Conservation (phyloP, 2,329 filamentous ascomycete species). For the Gaeumannomyces tritici region DNA sequence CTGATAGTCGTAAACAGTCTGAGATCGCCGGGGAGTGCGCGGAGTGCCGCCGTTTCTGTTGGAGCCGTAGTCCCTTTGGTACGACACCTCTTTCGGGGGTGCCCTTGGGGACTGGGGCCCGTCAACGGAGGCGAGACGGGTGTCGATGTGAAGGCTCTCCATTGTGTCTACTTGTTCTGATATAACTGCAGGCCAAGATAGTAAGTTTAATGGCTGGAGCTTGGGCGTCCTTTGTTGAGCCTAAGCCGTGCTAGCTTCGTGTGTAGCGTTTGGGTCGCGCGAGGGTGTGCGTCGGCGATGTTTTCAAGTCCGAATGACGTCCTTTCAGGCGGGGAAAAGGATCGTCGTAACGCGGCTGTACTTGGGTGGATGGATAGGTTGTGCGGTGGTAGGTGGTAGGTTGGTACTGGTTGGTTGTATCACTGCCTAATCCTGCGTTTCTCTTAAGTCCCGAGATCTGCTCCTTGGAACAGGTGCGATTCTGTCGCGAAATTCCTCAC, state of each 20-base stretch:
- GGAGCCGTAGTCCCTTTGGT: conserved; percentile 25
- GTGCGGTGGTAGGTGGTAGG: too few species aligned
- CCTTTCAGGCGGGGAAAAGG: neutral
- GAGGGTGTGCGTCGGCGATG: neutral
- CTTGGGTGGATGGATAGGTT: neutral
- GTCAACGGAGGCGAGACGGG: conserved; percentile 6
- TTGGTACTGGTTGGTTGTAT: neutral
- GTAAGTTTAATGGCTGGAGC: neutral
- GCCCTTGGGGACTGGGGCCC: conserved; percentile 8
- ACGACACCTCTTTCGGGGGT: conserved; percentile 31
- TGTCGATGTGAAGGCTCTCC: conserved; percentile 4
- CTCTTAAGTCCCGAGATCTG: neutral
- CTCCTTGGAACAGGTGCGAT: neutral
- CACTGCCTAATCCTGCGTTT: neutral
- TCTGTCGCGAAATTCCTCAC: conserved; percentile 20
- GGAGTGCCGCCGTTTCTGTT: conserved; percentile 16
- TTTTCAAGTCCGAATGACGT: neutral
- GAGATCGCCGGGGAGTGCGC: conserved; percentile 32
- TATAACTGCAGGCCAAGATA: neutral
- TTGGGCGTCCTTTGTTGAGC: neutral
- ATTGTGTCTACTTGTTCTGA: neutral
- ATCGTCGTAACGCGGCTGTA: neutral
- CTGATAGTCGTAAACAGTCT: conserved; percentile 34
- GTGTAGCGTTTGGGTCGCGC: neutral
- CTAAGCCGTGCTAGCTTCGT: neutral